Base-by-base conservation (phyloP, 2,329 filamentous ascomycete species). In the Aspergillus costaricaensis region DNA sequence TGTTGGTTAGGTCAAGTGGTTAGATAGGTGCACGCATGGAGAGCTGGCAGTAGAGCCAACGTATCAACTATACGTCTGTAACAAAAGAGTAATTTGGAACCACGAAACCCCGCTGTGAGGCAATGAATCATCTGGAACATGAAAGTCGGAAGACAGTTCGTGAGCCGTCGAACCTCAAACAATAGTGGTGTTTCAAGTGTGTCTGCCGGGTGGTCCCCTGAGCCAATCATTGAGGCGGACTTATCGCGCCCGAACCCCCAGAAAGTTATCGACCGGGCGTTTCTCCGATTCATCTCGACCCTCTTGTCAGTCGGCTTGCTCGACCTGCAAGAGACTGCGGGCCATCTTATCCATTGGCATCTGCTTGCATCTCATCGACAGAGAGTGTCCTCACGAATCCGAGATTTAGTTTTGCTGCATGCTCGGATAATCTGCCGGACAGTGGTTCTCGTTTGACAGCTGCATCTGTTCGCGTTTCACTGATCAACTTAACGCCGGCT, bases 391-490 rank as follows among this genome's bases (percentile, higher is more conserved):
- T 19, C 25, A 19, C 27, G 12, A 12, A 27, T 32, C 10, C 32
- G n/a, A n/a, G 5, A 10, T 15, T 49, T 14, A 30, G 19, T 39
- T n/a, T 14, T 15, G 19, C 50, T 41, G 19, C 51, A 25, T 54
- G 19, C 21, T 54, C 58, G 25, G 30, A 23, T 60, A 4, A 41
- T 49, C 43, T 39, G 19, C 44, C 49, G 27, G 49, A 32, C 44
- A 36, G 41, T 54, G 54, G 54, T 55, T 57, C 59, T 60, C 21
- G 51, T 54, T 54, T 65, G 60, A 65, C 62, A 59, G 59, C 59
- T 58, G 62, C 58, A 51, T 52, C 57, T 64, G 50, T 65, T 62
- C 58, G 61, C 62, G 60, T 66, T 62, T 62, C 62, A 55, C 57
- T 61, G 58, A 53, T 56, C 44, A 52, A 55, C 57, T 58, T 44